Base-by-base conservation (phyloP, 2,329 filamentous ascomycete species). In the Microcyclospora tardicrescens region DNA sequence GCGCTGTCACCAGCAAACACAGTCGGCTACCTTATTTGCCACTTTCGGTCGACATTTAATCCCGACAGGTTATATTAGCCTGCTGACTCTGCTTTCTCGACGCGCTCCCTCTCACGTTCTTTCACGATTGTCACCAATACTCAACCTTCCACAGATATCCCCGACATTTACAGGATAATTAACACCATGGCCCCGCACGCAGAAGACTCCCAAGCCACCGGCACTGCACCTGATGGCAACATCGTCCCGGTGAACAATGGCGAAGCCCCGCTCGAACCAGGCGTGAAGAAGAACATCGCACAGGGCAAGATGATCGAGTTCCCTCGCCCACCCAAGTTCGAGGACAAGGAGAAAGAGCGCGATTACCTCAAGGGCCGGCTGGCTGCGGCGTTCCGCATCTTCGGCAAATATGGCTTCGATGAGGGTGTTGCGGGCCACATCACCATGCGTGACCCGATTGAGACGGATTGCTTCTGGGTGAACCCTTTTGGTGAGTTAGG, bases 341-440 rank as follows among this genome's bases (percentile, higher is more conserved):
- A 57, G 12, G 58, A 61, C 46, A 57, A 57, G 31, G 52, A 60
- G 44, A 47, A 53, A 37, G 56, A 66, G 43, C 55, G 65, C 16
- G 57, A 60, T 34, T 67, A 62, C 51, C 49, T 58, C 32, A 63
- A 63, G 33, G 62, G 64, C 39, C 59, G 64, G 14, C 58, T 67
- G 43, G 65, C 64, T 4, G 62, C 57, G 2, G 63, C 64, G 0
- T 67, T 67, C 46, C 53, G 64, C 2, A 58, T 65, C 35, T 66
- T 66, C 45, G 64, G 61, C 8, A 58, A 60, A 32, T 52, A 58
- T 34, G 55, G 61, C 4, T 66, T 57, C 37, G 56, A 57, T 14
- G 62, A 66, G 31, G 63, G 63, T 15, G 54, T 57, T 1, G 54
- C 53, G 5, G 65, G 65, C 4, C 64, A 67, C 45, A 67, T 67